phyloP scores from a whole-genome alignment of 2,329 filamentous ascomycete species.

The Fusarium duplospermum region DNA sequence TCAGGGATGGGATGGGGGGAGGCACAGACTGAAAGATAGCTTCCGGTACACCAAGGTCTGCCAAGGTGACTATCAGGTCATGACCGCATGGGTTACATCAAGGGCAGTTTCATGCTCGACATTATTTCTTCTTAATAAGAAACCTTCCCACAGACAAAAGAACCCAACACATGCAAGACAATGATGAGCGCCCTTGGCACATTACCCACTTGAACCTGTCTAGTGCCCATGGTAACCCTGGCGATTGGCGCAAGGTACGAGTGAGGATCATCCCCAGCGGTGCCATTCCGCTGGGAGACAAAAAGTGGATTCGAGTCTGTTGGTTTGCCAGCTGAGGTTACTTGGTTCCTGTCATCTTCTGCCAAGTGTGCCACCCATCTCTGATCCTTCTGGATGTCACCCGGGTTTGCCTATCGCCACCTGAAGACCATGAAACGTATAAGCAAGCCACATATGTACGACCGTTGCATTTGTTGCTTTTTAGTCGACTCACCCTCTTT shows the following conservation, averaged over 20 bases:
- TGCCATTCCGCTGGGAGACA: neutral
- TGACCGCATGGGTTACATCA: neutral
- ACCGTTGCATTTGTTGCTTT: neutral
- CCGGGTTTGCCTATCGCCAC: neutral
- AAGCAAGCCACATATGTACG: neutral
- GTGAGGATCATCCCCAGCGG: neutral
- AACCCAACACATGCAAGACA: neutral
- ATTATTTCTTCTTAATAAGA: neutral
- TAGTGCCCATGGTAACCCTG: neutral
- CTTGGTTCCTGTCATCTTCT: neutral
- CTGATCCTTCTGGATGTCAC: neutral
- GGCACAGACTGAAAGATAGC: neutral
- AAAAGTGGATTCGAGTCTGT: neutral
- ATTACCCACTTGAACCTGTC: neutral
- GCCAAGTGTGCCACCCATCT: neutral
- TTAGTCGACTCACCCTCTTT: neutral
- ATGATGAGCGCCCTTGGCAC: neutral
- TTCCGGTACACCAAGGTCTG: neutral
- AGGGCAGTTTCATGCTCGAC: neutral
- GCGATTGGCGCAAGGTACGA: slow-evolving; percentile 3
- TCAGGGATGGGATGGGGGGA: neutral
- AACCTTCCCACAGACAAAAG: neutral
- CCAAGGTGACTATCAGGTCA: neutral
- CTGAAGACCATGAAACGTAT: neutral
- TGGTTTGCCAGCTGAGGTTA: neutral